Conservation (phyloP, 768 basidiomycete species). For the Tephrocybe rancida region DNA sequence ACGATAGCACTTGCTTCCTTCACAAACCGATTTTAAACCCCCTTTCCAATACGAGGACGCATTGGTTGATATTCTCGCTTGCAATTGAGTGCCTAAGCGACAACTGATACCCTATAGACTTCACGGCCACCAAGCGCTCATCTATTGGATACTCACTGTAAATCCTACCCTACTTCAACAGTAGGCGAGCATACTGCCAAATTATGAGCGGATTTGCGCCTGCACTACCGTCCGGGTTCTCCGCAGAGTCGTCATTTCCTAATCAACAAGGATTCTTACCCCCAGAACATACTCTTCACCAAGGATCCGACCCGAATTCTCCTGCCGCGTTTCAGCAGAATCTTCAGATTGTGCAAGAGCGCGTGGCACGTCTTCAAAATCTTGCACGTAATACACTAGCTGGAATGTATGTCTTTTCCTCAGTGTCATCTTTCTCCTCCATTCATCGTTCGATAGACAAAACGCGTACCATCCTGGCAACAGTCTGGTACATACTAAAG, state of each 20-base stretch:
- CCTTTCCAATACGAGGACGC: too few relatives aligned
- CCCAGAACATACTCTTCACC: slow-evolving; percentile 26
- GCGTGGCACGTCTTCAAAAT: slow-evolving; percentile 49
- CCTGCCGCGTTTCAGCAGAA: slow-evolving; percentile 66
- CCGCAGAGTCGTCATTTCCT: slow-evolving; percentile 8
- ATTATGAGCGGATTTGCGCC: slow-evolving; percentile 3
- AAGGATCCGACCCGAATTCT: slow-evolving; percentile 55
- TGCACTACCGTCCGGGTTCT: slow-evolving; percentile 4
- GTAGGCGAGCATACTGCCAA: not conserved
- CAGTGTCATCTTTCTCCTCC: not conserved
- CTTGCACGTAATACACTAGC: slow-evolving; percentile 49
- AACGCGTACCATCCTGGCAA: slow-evolving; percentile 61
- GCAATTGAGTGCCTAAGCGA: too few relatives aligned
- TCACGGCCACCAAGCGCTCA: too few relatives aligned
- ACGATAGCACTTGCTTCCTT: too few relatives aligned
- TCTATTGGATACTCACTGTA: too few relatives aligned
- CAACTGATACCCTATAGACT: too few relatives aligned
- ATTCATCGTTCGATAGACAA: slow-evolving; percentile 38
- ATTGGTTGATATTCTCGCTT: too few relatives aligned
- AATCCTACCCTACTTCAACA: not conserved
- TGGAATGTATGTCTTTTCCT: slow-evolving; percentile 50
- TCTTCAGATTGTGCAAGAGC: slow-evolving; percentile 47
- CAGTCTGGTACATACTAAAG: slow-evolving; percentile 56
- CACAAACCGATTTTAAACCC: too few relatives aligned
- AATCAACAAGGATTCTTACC: slow-evolving; percentile 15